Conservation (phyloP, 2,329 filamentous ascomycete genomes). For the Diaporthe citrichinensis region DNA sequence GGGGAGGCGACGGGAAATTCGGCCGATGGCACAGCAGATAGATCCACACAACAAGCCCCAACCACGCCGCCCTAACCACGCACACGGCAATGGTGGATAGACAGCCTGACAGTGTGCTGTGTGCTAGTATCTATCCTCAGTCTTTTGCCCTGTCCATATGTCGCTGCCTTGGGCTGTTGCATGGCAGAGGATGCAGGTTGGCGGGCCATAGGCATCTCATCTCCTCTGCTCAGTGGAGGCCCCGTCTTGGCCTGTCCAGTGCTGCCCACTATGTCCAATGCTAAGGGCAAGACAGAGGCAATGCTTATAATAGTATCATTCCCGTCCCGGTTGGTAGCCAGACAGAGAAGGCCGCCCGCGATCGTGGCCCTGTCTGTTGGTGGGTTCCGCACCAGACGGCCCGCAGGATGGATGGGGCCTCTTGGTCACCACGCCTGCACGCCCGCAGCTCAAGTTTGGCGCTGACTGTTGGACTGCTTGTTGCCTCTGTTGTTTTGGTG, state of each 20-base stretch:
- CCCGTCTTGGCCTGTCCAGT: too few relatives aligned
- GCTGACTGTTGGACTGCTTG: conserved; percentile 2
- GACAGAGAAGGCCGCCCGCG: conserved; percentile 16
- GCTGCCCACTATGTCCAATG: neutral
- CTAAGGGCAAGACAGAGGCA: neutral
- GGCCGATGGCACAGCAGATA: conserved; percentile 32
- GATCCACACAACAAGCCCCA: conserved; percentile 13
- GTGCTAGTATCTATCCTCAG: neutral
- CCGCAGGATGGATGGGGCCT: conserved; percentile 17
- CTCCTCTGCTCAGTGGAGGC: neutral
- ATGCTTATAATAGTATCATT: conserved; percentile 19
- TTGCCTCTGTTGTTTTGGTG: neutral
- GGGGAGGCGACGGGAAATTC: conserved; percentile 12
- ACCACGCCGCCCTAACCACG: neutral
- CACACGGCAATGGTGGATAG: neutral
- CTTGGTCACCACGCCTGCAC: neutral
- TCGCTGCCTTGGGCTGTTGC: conserved; percentile 4
- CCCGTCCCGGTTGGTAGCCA: conserved; percentile 6
- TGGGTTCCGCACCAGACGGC: neutral
- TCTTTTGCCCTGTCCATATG: neutral
- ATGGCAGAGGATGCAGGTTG: neutral
- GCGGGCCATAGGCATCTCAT: neutral
- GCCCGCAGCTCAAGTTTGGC: conserved; percentile 8
- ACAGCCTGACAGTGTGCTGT: neutral
- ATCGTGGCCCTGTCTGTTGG: conserved; percentile 6